Conservation (phyloP, 352 stramenopile species). For the Aphanomyces invadans region DNA sequence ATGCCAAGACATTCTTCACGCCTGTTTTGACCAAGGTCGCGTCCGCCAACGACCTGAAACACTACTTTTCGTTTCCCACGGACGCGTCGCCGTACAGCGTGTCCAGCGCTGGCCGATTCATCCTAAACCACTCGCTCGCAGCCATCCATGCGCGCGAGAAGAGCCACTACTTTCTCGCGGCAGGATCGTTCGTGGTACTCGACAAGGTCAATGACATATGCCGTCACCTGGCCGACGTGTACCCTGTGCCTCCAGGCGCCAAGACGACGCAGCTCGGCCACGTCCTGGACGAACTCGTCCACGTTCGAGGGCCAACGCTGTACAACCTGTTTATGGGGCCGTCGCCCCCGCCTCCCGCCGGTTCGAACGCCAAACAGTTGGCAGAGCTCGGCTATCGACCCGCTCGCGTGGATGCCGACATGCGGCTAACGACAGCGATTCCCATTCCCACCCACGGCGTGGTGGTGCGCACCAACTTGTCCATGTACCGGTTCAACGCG, state of each 20-base stretch:
- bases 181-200: constrained; percentile 1
- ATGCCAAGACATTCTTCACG: background rate
- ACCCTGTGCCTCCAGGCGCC: background rate
- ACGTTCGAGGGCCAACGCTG: background rate
- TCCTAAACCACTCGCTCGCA: background rate
- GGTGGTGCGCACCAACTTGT: background rate
- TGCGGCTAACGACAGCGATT: constrained; percentile 6
- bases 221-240: background rate
- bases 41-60: background rate
- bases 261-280: background rate
- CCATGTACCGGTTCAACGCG: constrained; percentile 18
- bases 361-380: background rate
- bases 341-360: background rate
- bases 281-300: background rate
- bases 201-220: background rate
- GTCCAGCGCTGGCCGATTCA: constrained; percentile 10
- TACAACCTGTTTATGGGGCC: background rate
- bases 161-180: constrained; percentile 7
- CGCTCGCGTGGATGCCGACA: background rate
- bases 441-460: background rate
- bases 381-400: constrained; percentile 3
- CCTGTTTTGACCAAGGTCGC: background rate
- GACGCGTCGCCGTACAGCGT: background rate
- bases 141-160: background rate
- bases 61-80: background rate